phyloP scores from a whole-genome alignment of 148 eudicot species.

The Selenicereus undatus region DNA sequence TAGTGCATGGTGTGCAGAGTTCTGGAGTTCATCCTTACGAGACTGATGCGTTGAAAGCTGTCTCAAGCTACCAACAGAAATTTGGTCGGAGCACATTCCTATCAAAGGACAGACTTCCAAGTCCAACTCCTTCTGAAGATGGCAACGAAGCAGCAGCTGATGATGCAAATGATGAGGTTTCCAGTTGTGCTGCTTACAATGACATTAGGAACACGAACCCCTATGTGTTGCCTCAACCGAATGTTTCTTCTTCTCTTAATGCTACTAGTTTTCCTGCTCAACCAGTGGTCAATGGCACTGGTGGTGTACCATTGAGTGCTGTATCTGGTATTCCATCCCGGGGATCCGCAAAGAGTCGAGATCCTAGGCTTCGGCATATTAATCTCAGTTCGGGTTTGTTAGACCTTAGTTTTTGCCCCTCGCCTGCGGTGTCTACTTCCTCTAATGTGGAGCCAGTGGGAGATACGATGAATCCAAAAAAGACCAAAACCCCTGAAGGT shows the following conservation, averaged over 20 bases:
- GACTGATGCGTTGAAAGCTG: constrained; percentile 78
- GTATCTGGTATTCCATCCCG: constrained; percentile 32
- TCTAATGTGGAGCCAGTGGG: constrained; percentile 39
- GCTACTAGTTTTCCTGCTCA: constrained; percentile 33
- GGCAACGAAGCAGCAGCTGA: constrained; percentile 46
- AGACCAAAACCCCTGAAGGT: constrained; percentile 42
- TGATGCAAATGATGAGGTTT: constrained; percentile 63
- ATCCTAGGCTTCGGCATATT: constrained; percentile 77
- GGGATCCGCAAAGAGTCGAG: constrained; percentile 58
- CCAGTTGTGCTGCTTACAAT: constrained; percentile 39
- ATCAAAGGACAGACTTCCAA: constrained; percentile 68
- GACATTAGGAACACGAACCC: constrained; percentile 22
- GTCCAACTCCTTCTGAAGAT: constrained; percentile 96
- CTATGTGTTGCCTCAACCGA: constrained; percentile 28
- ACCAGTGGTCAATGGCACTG: constrained; percentile 32
- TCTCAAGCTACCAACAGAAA: constrained; percentile 90
- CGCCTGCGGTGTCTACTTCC: constrained; percentile 25
- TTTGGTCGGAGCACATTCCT: constrained; percentile 58
- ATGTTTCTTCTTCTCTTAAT: constrained; percentile 28
- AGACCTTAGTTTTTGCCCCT: constrained; percentile 32
- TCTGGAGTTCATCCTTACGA: constrained; percentile 63
- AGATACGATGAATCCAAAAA: constrained; percentile 38
- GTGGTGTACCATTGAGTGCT: constrained; percentile 25
- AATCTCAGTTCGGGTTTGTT: constrained; percentile 33
- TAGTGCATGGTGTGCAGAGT: constrained; percentile 28